Base-by-base conservation (phyloP, 495 filamentous ascomycete genomes). In the Lindgomyces ingoldianus region DNA sequence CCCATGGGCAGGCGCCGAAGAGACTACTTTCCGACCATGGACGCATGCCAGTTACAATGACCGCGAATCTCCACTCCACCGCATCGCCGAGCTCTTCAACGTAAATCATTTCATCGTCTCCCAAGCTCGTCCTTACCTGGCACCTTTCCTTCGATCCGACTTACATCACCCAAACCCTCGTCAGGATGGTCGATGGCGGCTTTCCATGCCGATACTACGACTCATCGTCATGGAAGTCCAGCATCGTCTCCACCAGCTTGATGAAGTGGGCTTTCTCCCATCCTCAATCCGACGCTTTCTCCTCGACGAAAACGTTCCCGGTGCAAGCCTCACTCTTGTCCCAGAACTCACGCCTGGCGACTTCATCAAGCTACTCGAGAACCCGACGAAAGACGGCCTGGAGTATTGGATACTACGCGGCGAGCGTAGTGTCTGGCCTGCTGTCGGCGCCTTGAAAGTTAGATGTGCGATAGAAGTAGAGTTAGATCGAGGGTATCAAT, bases 31-130 rank as follows among this genome's bases (percentile, higher is more conserved):
- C 75, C 81, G 79, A 42, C 83, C 87, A 21, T 90, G 85, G 84
- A 85, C 84, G 19, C 83, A 88, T 47, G 80, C 84, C 50, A 82
- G 82, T 29, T 89, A 90, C 75, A 82, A 80, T 42, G 91, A 91
- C 61, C 85, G 85, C 46, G 88, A 93, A 71, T 89, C 89, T 1
- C 93, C 93, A 0, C 83, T 96, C 3, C 81, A 85, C 39, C 86
- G 93, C 46, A 89, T 96, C 55, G 88, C 91, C 6, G 89, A 96
- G 74, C 86, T 96, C 26, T 96, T 96, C 82, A 96, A 96, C 73
- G 88, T 96, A 65, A 93, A 91, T 75, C 89, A 93, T 78, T 93
- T 90, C 78, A 85, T 93, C 62, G 84, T 93, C 62, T 87, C 84
- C 61, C 89, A 91, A 74, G 88, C 89, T 0, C 82, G 89, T 3